phyloP scores from a whole-genome alignment of 345 rosid genomes.

The Brassica napus region Da-Ae NC_063442.1:38980001-38980500 shows the following conservation, averaged over 20 bases:
- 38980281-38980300: neutral
- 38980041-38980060: neutral
- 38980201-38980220: conserved; percentile 42
- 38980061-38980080: neutral
- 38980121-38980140: conserved; percentile 25
- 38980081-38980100: conserved; percentile 19
- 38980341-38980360: neutral
- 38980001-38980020: neutral
- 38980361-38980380: neutral
- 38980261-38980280: neutral
- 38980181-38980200: conserved; percentile 36
- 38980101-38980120: conserved; percentile 2
- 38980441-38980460: neutral
- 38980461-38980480: neutral
- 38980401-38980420: neutral
- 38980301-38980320: neutral
- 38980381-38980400: neutral
- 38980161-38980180: conserved; percentile 25
- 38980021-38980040: conserved; percentile 1
- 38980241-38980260: too few relatives aligned
- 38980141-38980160: conserved; percentile 26
- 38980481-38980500: neutral
- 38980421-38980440: neutral
- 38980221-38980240: conserved; percentile 32
- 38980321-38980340: neutral